A percentile compares a stretch with the other conserved stretches of the same genome.
Evolutionary conservation across 1,284 basidiomycete genomes (phyloP).

Genomic region (Sporisorium exsertum): DNA sequence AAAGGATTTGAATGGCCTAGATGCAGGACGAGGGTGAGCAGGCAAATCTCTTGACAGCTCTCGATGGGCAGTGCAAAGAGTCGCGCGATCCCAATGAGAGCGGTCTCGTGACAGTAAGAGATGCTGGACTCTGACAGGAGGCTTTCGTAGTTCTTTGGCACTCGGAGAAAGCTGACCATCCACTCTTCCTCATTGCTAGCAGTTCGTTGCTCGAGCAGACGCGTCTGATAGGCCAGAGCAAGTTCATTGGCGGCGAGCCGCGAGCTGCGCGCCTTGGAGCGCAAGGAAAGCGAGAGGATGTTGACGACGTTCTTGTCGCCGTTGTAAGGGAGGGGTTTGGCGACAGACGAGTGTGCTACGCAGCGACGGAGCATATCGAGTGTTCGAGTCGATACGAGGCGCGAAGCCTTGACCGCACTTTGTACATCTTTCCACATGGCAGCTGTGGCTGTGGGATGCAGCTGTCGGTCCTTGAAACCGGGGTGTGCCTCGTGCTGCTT

Average conservation of each 20-base stretch:
- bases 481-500: neutral
- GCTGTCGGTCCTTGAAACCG: neutral
- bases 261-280: conserved; percentile 17
- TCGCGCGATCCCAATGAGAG: conserved; percentile 40
- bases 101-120: conserved; percentile 41
- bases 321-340: conserved; percentile 15
- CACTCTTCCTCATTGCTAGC: conserved; percentile 28
- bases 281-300: conserved; percentile 23
- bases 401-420: conserved; percentile 19
- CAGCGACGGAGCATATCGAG: conserved; percentile 35
- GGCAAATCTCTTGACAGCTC: conserved; percentile 41
- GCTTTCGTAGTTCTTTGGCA: conserved; percentile 27
- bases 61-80: conserved; percentile 44
- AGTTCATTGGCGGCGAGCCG: conserved; percentile 41
- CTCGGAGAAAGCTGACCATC: conserved; percentile 16
- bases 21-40: conserved; percentile 49
- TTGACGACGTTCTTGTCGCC: conserved; percentile 25
- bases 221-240: conserved; percentile 26
- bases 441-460: conserved; percentile 6
- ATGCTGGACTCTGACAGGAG: conserved; percentile 15
- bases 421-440: conserved; percentile 31
- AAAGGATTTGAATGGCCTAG: conserved; percentile 46
- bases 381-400: conserved; percentile 13
- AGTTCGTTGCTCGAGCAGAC: conserved; percentile 29
- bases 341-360: conserved; percentile 18